phyloP scores from a whole-genome alignment of 2,329 filamentous ascomycete species.

The Cercospora sp. region DNA sequence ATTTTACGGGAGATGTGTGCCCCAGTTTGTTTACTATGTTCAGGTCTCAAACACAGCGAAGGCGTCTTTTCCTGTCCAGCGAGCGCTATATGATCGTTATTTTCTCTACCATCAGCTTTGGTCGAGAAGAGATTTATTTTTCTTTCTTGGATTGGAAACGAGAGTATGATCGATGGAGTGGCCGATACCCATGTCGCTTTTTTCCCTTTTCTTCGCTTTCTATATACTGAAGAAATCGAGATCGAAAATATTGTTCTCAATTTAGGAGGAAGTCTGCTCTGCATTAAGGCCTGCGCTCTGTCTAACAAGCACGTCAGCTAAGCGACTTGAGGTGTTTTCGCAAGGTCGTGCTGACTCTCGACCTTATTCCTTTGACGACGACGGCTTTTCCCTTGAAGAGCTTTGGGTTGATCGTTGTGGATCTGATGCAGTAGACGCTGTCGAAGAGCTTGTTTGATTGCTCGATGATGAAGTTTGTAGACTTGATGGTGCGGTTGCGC shows the following conservation, averaged over 20 bases:
- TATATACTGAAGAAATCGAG: neutral
- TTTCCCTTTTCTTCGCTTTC: neutral
- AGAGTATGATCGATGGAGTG: slow-evolving; percentile 3
- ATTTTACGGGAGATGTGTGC: neutral
- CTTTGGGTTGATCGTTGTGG: neutral
- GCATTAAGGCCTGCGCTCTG: neutral
- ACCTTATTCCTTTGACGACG: neutral
- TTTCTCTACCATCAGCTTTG: slow-evolving; percentile 2
- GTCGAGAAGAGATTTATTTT: neutral
- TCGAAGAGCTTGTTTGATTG: neutral
- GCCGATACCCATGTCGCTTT: slow-evolving; percentile 9
- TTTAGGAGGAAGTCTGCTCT: neutral
- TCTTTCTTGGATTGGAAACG: neutral
- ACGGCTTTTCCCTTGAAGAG: neutral
- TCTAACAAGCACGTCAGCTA: neutral
- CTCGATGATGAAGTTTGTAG: neutral
- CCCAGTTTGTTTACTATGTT: slow-evolving; percentile 10
- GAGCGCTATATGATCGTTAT: slow-evolving; percentile 12
- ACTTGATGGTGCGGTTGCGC: neutral
- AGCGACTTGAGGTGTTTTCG: neutral
- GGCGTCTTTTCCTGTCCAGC: slow-evolving; percentile 9
- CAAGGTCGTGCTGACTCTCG: neutral
- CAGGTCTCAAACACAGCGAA: slow-evolving; percentile 12
- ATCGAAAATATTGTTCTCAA: neutral
- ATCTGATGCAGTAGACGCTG: neutral